Evolutionary conservation across 495 filamentous ascomycete species (phyloP).

Genomic region (Pyronema omphalodes): DNA sequence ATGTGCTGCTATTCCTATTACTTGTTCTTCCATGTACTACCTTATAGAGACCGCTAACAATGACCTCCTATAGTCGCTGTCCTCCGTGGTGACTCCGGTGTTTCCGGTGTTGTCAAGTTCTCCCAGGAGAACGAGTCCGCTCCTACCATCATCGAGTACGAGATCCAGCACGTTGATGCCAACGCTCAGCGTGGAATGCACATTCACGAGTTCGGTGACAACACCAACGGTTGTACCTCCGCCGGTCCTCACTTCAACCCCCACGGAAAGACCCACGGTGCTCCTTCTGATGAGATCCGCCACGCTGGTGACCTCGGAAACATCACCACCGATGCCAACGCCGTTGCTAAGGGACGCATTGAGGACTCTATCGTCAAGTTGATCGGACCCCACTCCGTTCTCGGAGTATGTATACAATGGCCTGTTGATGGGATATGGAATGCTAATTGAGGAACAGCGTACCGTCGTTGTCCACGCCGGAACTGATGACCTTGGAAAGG

Average conservation of each 20-base stretch:
- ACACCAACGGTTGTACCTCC: conserved; percentile 98
- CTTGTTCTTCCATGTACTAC: background rate
- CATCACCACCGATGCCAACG: conserved; percentile 82
- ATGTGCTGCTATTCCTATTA: background rate
- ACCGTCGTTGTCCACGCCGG: conserved; percentile 88
- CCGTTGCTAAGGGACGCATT: conserved; percentile 60
- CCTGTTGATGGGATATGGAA: background rate
- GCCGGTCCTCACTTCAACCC: conserved; percentile 99
- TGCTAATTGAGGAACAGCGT: conserved; percentile 35
- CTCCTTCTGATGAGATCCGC: conserved; percentile 58
- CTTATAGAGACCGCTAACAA: background rate
- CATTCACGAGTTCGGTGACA: conserved; percentile 97
- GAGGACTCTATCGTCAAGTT: conserved; percentile 73
- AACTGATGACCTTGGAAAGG: conserved; percentile 87
- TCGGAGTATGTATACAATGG: conserved; percentile 52
- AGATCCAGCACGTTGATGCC: conserved; percentile 81
- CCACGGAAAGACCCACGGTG: conserved; percentile 75
- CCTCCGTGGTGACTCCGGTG: conserved; percentile 88
- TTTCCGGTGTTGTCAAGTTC: conserved; percentile 83
- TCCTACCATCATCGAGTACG: conserved; percentile 73
- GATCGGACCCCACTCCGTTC: conserved; percentile 84
- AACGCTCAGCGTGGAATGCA: conserved; percentile 95
- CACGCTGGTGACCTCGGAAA: conserved; percentile 97
- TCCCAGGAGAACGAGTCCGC: conserved; percentile 67
- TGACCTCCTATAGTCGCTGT: conserved; percentile 56